Conservation (phyloP, 306 rosid genomes). For the Malus asiatica region DNA sequence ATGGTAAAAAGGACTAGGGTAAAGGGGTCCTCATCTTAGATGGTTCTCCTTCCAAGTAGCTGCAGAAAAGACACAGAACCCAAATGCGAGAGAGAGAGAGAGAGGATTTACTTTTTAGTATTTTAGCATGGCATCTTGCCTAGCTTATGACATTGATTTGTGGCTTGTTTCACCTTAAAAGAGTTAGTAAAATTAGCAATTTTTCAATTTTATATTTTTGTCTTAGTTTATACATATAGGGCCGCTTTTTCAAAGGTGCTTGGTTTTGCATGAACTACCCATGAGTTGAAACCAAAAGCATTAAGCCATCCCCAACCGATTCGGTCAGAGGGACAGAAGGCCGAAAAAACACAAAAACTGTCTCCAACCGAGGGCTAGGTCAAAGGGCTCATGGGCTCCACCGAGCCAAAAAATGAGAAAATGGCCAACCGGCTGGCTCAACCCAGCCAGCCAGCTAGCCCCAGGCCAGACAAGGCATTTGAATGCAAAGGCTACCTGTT, state of each 20-base stretch:
- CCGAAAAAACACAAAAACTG: too few species aligned
- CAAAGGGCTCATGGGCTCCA: too few species aligned
- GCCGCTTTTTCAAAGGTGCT: conserved; percentile 20
- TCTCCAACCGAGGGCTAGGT: too few species aligned
- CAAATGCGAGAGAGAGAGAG: neutral
- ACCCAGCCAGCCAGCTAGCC: too few species aligned
- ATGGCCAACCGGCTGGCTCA: too few species aligned
- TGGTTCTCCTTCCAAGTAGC: conserved; percentile 19
- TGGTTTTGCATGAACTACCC: conserved; percentile 9
- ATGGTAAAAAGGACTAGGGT: neutral
- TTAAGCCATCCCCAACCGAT: neutral
- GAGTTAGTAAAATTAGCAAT: neutral
- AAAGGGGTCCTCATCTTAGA: neutral
- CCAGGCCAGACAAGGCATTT: rapidly evolving
- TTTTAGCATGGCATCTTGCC: neutral
- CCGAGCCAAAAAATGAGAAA: too few species aligned
- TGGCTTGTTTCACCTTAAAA: neutral
- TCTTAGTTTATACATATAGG: neutral
- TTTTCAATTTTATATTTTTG: neutral
- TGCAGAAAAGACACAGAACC: neutral
- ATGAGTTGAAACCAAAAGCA: conserved; percentile 34
- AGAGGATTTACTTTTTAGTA: neutral
- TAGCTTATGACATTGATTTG: neutral
- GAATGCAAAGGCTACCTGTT: too few species aligned
- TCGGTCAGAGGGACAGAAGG: too few species aligned